phyloP scores from a whole-genome alignment of 768 basidiomycete genomes.

The Leccinum uliginosum region DNA sequence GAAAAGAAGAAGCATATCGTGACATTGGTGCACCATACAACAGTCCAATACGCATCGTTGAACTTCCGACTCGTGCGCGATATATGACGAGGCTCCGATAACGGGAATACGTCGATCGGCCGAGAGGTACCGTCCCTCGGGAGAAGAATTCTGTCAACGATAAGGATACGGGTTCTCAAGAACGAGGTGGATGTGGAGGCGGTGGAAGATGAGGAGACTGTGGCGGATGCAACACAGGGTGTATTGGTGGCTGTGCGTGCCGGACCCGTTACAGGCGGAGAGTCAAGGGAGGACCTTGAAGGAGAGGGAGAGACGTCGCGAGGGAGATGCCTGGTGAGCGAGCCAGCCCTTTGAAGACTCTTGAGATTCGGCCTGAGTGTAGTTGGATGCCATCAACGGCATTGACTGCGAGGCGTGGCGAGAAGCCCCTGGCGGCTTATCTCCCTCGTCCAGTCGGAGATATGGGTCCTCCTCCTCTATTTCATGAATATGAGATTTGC shows the following conservation, averaged over 20 bases:
- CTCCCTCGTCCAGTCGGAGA: conserved; percentile 69
- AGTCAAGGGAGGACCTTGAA: conserved; percentile 29
- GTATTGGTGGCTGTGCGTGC: conserved; percentile 23
- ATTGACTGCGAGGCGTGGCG: conserved; percentile 34
- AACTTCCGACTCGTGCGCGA: conserved; percentile 62
- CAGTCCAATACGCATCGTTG: conserved; percentile 71
- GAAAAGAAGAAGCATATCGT: conserved; percentile 58
- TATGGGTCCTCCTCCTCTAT: conserved; percentile 74
- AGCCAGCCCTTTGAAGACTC: conserved; percentile 56
- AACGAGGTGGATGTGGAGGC: conserved; percentile 41
- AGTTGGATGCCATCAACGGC: conserved; percentile 34
- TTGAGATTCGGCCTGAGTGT: conserved; percentile 36
- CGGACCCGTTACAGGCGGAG: conserved; percentile 33
- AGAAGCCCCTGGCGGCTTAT: conserved; percentile 39
- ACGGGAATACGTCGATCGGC: conserved; percentile 65
- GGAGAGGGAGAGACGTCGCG: conserved; percentile 37
- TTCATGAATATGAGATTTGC: conserved; percentile 21
- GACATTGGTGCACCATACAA: conserved; percentile 58
- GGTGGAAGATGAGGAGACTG: conserved; percentile 36
- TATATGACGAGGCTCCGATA: conserved; percentile 73
- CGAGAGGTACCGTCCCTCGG: conserved; percentile 66
- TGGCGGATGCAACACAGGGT: conserved; percentile 30
- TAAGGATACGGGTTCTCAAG: conserved; percentile 45
- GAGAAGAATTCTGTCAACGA: conserved; percentile 75
- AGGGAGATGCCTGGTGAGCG: conserved; percentile 69